A percentile compares a stretch with the other conserved stretches of the same genome.
These are phyloP conservation scores for Trichoderma asperellum DNA, from an alignment of 2,329 filamentous ascomycete genomes.

Conservation along the genomic window DNA sequence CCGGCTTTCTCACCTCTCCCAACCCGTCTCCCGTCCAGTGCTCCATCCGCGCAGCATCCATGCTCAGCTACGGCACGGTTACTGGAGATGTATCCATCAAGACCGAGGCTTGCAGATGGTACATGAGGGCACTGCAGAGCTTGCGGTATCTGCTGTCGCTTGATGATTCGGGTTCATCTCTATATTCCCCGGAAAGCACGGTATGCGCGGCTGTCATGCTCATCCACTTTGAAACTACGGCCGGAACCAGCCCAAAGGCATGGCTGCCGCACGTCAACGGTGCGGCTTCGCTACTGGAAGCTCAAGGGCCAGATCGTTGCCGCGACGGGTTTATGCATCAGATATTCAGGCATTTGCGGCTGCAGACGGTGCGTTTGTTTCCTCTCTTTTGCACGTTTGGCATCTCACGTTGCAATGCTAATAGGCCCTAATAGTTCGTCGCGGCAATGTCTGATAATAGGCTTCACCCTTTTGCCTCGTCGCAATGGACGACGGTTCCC, in stretches of 20 bases:
- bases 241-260: conserved; percentile 24
- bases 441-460: conserved; percentile 28
- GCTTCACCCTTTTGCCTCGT: conserved; percentile 43
- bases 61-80: conserved; percentile 28
- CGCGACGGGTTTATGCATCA: conserved; percentile 29
- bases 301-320: conserved; percentile 25
- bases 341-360: conserved; percentile 29
- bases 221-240: conserved; percentile 30
- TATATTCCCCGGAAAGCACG: conserved; percentile 7
- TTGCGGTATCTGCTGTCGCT: conserved; percentile 8
- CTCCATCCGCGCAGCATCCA: conserved; percentile 27
- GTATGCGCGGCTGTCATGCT: conserved; percentile 31
- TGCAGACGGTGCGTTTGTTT: conserved; percentile 26
- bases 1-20: conserved; percentile 8
- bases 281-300: conserved; percentile 26
- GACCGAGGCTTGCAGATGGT: conserved; percentile 29
- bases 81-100: conserved; percentile 18
- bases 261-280: conserved; percentile 28
- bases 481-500: conserved; percentile 51
- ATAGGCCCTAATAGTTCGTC: conserved; percentile 19
- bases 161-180: background rate
- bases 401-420: background rate
- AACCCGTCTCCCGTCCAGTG: background rate
- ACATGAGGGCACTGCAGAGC: conserved; percentile 25
- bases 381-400: accelerated